A percentile compares a stretch with the other conserved stretches of the same genome.
Evolutionary conservation across 352 stramenopile genomes (phyloP).

Genomic region (Pythium volutum): DNA sequence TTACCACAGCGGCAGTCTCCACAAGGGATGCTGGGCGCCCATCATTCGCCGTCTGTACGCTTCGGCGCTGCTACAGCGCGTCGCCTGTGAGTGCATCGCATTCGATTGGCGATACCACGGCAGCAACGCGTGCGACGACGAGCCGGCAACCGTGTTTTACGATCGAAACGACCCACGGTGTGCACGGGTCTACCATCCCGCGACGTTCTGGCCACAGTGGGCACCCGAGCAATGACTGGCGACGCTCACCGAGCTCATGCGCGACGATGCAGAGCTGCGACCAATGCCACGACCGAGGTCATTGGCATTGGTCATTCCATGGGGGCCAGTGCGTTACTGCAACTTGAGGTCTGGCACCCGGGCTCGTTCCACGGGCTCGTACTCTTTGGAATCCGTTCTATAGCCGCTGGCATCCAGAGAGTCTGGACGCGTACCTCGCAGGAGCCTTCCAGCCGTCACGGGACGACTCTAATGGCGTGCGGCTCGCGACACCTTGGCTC

Average conservation of each 20-base stretch:
- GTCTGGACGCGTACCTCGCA: constrained; percentile 3
- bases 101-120: constrained; percentile 42
- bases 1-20: constrained; percentile 35
- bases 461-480: not conserved
- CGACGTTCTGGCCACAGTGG: constrained; percentile 6
- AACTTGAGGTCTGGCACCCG: not conserved
- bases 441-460: not conserved
- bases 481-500: constrained; percentile 11
- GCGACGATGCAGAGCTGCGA: not conserved
- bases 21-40: constrained; percentile 35
- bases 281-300: constrained; percentile 5
- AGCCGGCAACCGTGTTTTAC: constrained; percentile 23
- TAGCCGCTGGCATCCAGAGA: constrained; percentile 9
- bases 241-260: not conserved
- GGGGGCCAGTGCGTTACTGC: constrained; percentile 3
- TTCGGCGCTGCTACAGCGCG: constrained; percentile 20
- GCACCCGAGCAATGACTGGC: not conserved
- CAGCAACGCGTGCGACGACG: constrained; percentile 16
- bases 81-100: constrained; percentile 17
- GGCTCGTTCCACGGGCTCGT: constrained; percentile 4
- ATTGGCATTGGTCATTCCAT: constrained; percentile 16
- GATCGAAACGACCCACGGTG: not conserved
- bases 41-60: constrained; percentile 31
- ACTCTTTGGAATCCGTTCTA: constrained; percentile 8
- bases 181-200: constrained; percentile 27